A percentile compares a stretch with the other conserved stretches of the same genome.
phyloP scores from a whole-genome alignment of 768 basidiomycete species.

The Lactarius hatsudake region DNA sequence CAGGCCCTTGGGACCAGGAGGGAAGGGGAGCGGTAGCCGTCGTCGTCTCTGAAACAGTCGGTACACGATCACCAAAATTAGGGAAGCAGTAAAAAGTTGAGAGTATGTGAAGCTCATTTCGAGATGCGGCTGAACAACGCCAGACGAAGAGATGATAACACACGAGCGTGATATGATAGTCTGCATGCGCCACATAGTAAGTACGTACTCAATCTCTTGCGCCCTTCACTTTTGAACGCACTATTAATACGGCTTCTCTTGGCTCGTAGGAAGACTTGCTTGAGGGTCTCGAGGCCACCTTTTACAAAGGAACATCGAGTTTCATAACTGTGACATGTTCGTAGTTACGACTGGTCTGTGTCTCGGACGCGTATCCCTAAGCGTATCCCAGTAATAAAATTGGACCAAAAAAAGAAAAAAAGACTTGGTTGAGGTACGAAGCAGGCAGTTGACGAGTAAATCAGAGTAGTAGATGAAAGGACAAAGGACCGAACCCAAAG shows the following conservation, averaged over 20 bases:
- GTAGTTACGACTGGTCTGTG: too few relatives aligned
- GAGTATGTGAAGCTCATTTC: background rate
- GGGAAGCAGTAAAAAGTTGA: background rate
- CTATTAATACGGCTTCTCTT: background rate
- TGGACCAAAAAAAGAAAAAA: too few relatives aligned
- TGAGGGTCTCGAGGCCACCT: too few relatives aligned
- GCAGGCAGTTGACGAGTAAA: background rate
- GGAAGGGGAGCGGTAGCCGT: constrained; percentile 11
- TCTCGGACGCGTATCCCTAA: too few relatives aligned
- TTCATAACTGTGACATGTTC: too few relatives aligned
- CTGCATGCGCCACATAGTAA: background rate
- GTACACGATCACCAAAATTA: constrained; percentile 4
- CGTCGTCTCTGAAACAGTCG: too few relatives aligned
- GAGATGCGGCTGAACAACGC: background rate
- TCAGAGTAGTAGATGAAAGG: background rate
- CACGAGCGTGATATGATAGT: background rate
- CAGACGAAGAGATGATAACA: background rate
- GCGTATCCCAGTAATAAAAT: too few relatives aligned
- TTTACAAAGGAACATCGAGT: too few relatives aligned
- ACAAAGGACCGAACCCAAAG: background rate
- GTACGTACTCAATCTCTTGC: background rate
- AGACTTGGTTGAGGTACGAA: background rate
- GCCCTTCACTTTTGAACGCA: background rate
- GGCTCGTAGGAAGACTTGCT: background rate
- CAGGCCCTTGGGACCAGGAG: constrained; percentile 28